Conservation (phyloP, 176 grass and related monocot genomes). For the Bothriochloa decipiens region DNA sequence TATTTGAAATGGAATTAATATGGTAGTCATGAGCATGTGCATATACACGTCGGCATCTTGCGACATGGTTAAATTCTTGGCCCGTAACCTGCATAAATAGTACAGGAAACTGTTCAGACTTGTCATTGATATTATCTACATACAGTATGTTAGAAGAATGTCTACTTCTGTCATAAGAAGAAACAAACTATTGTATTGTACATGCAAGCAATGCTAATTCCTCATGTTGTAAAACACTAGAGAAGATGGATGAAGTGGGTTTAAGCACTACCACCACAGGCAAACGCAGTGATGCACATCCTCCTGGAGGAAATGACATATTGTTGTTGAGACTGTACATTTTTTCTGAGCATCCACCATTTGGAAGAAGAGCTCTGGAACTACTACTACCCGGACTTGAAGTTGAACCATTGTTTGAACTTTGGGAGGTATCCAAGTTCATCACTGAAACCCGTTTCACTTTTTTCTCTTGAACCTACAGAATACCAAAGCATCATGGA, state of each 20-base stretch:
- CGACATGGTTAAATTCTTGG: conserved; percentile 72
- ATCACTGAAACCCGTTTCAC: conserved; percentile 71
- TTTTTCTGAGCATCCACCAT: conserved; percentile 61
- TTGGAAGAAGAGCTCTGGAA: conserved; percentile 57
- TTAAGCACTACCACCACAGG: conserved; percentile 85
- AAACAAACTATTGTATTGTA: conserved; percentile 19
- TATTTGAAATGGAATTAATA: conserved; percentile 95
- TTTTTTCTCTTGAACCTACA: conserved; percentile 94
- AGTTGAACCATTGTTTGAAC: conserved; percentile 41
- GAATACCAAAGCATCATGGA: conserved; percentile 30
- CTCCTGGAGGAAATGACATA: conserved; percentile 68
- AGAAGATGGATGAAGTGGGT: conserved; percentile 40
- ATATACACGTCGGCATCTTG: conserved; percentile 83
- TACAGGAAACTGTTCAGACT: conserved; percentile 38
- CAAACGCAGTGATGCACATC: conserved; percentile 67
- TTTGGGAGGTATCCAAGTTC: conserved; percentile 69
- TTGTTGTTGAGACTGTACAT: conserved; percentile 33
- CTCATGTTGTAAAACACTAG: conserved; percentile 32
- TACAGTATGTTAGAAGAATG: conserved; percentile 11
- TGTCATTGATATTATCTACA: conserved; percentile 22
- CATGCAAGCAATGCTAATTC: conserved; percentile 24
- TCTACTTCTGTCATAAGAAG: conserved; percentile 2
- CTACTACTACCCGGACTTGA: conserved; percentile 51
- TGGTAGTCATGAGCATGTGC: conserved; percentile 97
- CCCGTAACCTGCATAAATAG: conserved; percentile 58